Evolutionary conservation across 31 red algal genomes (phyloP), one percentile per base, ranked within the genome.

Genomic region (Odonthalia washingtoniensis): DNA sequence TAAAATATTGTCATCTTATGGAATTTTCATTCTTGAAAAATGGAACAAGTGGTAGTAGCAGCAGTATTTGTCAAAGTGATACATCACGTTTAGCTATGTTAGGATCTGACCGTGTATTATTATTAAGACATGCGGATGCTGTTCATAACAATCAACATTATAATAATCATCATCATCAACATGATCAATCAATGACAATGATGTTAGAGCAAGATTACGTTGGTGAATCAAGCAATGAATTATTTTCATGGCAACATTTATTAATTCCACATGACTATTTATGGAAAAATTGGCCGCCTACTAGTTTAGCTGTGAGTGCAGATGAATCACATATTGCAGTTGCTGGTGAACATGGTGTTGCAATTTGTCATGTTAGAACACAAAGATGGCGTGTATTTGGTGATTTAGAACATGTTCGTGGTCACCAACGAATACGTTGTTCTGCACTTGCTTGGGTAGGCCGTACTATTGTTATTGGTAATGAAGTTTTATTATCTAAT

Each of bases 331-430:
- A 89, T 64, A 83, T 96, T 41, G 97, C 97, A 3, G 91, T 99
- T 36, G 86, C 97, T 18, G 97, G 97, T 34, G 79, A 88, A 38
- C 70, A 87, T 60, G 94, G 97, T 5, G 77, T 99, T 26, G 94
- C 91, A 1, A 84, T 99, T 24, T 99, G 89, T 67, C 89, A 91
- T 70, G 80, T 92, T 31, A 83, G 89, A 27, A 87, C 76, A 42
- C 92, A 92, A 32, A 62, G 85, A 37, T 99, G 97, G 97, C 88
- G 91, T 34, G 81, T 94, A 2, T 94, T 96, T 80, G 94, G 91
- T 24, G 94, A 92, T 82, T 75, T 88, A 12, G 60, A 77, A 17
- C 86, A 87, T 38, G 87, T 80, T 64, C 70, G 68, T n/a, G n/a
- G n/a, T n/a, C n/a, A n/a, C n/a, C n/a, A n/a, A n/a, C 77, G 81